A percentile compares a stretch with the other conserved stretches of the same genome.
phyloP scores from a whole-genome alignment of 306 rosid genomes.

The Vigna angularis region DNA sequence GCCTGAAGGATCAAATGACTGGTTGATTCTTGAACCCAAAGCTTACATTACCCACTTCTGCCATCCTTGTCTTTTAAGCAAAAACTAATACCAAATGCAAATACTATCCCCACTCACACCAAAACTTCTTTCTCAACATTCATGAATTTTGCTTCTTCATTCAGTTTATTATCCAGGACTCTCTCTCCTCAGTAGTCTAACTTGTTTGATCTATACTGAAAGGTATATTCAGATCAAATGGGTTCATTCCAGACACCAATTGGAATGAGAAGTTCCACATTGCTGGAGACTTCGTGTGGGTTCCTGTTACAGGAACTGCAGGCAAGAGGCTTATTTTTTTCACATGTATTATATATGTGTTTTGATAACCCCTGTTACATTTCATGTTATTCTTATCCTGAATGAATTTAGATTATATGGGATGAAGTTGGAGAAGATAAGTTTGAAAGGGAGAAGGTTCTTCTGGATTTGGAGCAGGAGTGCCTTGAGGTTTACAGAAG shows the following conservation, averaged over 20 bases:
- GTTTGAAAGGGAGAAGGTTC: slow-evolving; percentile 84
- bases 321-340: slow-evolving; percentile 58
- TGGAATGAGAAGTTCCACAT: slow-evolving; percentile 72
- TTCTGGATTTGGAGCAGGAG: slow-evolving; percentile 89
- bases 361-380: slow-evolving; percentile 30
- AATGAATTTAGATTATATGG: slow-evolving; percentile 84
- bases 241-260: slow-evolving; percentile 77
- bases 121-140: slow-evolving; percentile 57
- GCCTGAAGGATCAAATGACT: slow-evolving; percentile 49
- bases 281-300: slow-evolving; percentile 91
- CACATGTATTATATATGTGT: slow-evolving; percentile 15
- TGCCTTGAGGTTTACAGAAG: slow-evolving; percentile 83
- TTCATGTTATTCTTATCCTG: slow-evolving; percentile 8
- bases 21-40: slow-evolving; percentile 82
- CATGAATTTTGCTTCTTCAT: slow-evolving; percentile 46
- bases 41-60: slow-evolving; percentile 76
- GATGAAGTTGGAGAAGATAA: slow-evolving; percentile 97
- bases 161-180: slow-evolving; percentile 50
- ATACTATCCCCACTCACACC: slow-evolving; percentile 59
- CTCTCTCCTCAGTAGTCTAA: slow-evolving; percentile 43
- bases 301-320: slow-evolving; percentile 91
- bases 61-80: slow-evolving; percentile 93
- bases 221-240: slow-evolving; percentile 55
- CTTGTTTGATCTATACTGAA: slow-evolving; percentile 44
- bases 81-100: slow-evolving; percentile 56